These are phyloP conservation scores for Blakeslea trispora DNA, from an alignment of 371 early-diverging fungal species.

Conservation along the genomic window DNA sequence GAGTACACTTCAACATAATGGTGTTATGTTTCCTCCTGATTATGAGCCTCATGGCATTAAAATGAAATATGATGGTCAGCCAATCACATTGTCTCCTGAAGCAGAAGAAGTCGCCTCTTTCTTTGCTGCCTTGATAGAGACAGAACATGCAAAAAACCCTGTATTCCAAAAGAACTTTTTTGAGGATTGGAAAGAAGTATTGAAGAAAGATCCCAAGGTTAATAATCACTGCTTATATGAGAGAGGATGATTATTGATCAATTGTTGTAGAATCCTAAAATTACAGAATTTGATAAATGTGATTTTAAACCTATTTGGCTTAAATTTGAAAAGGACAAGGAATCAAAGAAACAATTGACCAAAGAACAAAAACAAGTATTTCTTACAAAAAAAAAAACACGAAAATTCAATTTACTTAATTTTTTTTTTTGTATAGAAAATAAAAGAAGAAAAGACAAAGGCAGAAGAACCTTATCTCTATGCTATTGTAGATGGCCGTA, in stretches of 20 bases:
- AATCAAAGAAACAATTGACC: slow-evolving; percentile 79
- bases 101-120: slow-evolving; percentile 96
- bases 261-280: slow-evolving; percentile 60
- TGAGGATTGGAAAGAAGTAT: slow-evolving; percentile 73
- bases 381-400: not conserved
- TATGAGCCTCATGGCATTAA: slow-evolving; percentile 91
- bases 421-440: slow-evolving; percentile 37
- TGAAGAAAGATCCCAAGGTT: slow-evolving; percentile 67
- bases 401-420: too few species aligned
- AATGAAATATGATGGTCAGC: slow-evolving; percentile 84
- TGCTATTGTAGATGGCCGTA: slow-evolving; percentile 85
- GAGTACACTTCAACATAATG: slow-evolving; percentile 87
- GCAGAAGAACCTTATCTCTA: slow-evolving; percentile 78
- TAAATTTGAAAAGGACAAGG: slow-evolving; percentile 76
- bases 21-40: slow-evolving; percentile 90
- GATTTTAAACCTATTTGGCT: slow-evolving; percentile 89
- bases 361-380: slow-evolving; percentile 87
- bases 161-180: slow-evolving; percentile 93
- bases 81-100: slow-evolving; percentile 72
- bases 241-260: too few species aligned
- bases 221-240: slow-evolving; percentile 33
- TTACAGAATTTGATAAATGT: slow-evolving; percentile 82
- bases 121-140: slow-evolving; percentile 85
- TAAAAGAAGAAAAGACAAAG: slow-evolving; percentile 73
- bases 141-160: slow-evolving; percentile 84